These are phyloP conservation scores for Russula dissimulans DNA, from an alignment of 768 basidiomycete genomes.

Conservation along the genomic window DNA sequence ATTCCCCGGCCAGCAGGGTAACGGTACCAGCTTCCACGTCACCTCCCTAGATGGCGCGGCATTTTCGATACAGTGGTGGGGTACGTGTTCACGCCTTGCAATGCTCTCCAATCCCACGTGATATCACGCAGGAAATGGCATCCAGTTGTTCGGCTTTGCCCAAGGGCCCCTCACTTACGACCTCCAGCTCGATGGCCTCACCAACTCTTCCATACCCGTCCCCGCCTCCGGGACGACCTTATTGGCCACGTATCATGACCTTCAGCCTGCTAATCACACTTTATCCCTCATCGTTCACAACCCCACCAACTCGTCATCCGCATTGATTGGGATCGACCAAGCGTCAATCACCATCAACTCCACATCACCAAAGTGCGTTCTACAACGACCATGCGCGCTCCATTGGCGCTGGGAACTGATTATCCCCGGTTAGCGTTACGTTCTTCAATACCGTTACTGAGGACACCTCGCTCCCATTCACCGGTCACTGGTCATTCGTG, in stretches of 20 bases:
- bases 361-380: conserved; percentile 28
- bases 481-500: conserved; percentile 44
- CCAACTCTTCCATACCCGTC: conserved; percentile 23
- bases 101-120: neutral
- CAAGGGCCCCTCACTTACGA: conserved; percentile 27
- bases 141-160: conserved; percentile 48
- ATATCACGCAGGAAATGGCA: conserved; percentile 45
- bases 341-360: conserved; percentile 40
- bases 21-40: conserved; percentile 50
- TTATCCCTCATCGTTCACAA: conserved; percentile 44
- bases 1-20: conserved; percentile 35
- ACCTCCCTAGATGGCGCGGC: conserved; percentile 53
- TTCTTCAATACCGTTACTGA: conserved; percentile 29
- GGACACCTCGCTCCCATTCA: conserved; percentile 41
- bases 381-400: neutral
- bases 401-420: conserved; percentile 18
- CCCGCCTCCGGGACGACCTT: conserved; percentile 28
- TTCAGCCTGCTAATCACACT: conserved; percentile 43
- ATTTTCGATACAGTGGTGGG: conserved; percentile 50
- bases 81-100: conserved; percentile 32
- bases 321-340: conserved; percentile 46
- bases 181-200: conserved; percentile 35
- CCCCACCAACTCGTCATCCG: conserved; percentile 24
- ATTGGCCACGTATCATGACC: conserved; percentile 41
- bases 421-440: conserved; percentile 29